Base-by-base conservation (phyloP, 192 early-diverging fungal genomes). In the Coemansia sp. region DNA sequence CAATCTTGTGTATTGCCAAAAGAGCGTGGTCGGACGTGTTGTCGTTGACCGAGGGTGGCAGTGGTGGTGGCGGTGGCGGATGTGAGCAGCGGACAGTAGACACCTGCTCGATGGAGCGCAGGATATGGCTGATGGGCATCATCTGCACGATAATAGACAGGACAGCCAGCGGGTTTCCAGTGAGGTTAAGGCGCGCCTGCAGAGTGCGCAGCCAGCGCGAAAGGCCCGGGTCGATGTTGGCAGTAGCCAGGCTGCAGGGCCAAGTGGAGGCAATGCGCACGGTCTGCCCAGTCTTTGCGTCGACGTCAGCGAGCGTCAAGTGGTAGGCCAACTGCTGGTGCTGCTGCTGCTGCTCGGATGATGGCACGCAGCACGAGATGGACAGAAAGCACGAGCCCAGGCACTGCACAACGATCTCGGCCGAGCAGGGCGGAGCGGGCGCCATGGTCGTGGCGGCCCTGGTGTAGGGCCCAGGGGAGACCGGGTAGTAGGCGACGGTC, bases 201-300 rank as follows among this genome's bases (percentile, higher is more conserved):
- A 83, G 65, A 6, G 66, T 72, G 16, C 76, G 76, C 55, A 83
- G 67, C 80, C 80, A 83, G 70, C 80, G 80, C 54, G 80, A 83
- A 47, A 83, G 36, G 24, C 73, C 75, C 8, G 70, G 47, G 7
- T 76, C 78, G 2, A 83, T 64, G 49, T 73, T 73, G n/a, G 75
- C 68, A 18, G 71, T 67, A 41, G 33, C 36, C 34, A 55, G 13
- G 41, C 31, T 29, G 76, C 80, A 83, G 51, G 80, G 80, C 80
- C 80, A 83, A 1, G 80, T 83, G 0, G 80, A 83, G 15, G 76
- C 80, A 44, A 83, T 78, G 16, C 73, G 67, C 29, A 69, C 38
- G 47, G 72, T 83, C 51, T 74, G 66, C 49, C 69, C 67, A 5
- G 80, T 70, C 51, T 70, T 67, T 1, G 62, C 15, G 15, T 83